Evolutionary conservation across 2,329 filamentous ascomycete genomes (phyloP).

Genomic region (Verruconis gallopava): DNA sequence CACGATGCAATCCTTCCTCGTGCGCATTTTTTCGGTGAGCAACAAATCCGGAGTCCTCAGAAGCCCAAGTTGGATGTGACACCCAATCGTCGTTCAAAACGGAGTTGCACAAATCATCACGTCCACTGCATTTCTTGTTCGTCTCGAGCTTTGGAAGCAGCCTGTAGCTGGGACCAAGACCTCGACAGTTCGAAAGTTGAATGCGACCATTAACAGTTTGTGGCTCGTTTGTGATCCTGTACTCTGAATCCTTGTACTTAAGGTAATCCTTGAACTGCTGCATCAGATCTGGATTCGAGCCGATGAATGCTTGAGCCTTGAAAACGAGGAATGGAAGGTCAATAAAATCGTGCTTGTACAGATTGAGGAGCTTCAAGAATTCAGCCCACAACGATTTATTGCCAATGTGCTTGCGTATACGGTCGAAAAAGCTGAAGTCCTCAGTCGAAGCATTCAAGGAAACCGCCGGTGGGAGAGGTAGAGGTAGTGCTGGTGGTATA

Average conservation of each 20-base stretch:
- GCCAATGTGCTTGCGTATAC: slow-evolving; percentile 88
- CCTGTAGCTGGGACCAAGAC: slow-evolving; percentile 90
- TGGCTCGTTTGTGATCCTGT: slow-evolving; percentile 65
- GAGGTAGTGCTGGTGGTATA: slow-evolving; percentile 66
- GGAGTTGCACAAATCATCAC: slow-evolving; percentile 84
- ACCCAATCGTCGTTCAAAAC: slow-evolving; percentile 98
- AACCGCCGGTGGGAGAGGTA: slow-evolving; percentile 50
- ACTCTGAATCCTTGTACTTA: slow-evolving; percentile 45
- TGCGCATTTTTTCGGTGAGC: slow-evolving; percentile 94
- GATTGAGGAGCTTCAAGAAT: slow-evolving; percentile 91
- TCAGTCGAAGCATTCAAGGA: slow-evolving; percentile 63
- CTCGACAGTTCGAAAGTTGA: slow-evolving; percentile 89
- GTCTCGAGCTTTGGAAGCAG: slow-evolving; percentile 83
- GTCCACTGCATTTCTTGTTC: slow-evolving; percentile 81
- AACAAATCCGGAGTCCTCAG: slow-evolving; percentile 94
- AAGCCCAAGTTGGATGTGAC: slow-evolving; percentile 96
- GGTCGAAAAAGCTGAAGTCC: slow-evolving; percentile 86
- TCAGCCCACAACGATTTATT: slow-evolving; percentile 90
- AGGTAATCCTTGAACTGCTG: slow-evolving; percentile 78
- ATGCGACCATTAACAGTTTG: slow-evolving; percentile 66
- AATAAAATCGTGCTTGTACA: slow-evolving; percentile 88
- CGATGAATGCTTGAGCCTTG: slow-evolving; percentile 75
- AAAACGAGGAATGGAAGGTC: slow-evolving; percentile 71
- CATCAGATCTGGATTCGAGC: slow-evolving; percentile 79
- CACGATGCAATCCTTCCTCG: slow-evolving; percentile 86